Base-by-base conservation (phyloP, 202 grass and related monocot species). In the Setaria viridis region DNA sequence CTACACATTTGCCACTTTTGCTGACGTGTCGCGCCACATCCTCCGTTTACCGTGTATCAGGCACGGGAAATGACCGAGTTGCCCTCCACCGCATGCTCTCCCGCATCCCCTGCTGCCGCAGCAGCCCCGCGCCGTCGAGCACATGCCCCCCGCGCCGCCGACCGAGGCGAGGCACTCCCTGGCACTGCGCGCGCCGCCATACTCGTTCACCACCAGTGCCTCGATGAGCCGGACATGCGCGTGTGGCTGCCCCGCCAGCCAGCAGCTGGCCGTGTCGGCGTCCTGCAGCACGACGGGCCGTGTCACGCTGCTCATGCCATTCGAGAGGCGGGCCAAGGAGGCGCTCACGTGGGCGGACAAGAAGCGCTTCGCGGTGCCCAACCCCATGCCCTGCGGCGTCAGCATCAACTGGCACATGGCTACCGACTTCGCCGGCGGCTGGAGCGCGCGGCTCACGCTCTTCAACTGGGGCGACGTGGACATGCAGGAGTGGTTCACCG, bases 191-290 rank as follows among this genome's bases (percentile, higher is more conserved):
- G 59, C 86, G 2, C 93, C 91, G 19, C 93, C 95, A 42, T 98
- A 98, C 86, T 98, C 93, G 65, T 94, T 98, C 29, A 95, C 79
- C 1, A 98, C 71, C 11, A 98, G 87, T 0, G 93, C 91, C 90
- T 98, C 95, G 66, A 98, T 98, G 74, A 98, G 92, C 79, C 80
- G 55, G 12, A 97, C 94, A 29, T 97, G 94, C 85, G 94, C 92
- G 1, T 97, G 94, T 55, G 90, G 92, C 4, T 97, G 90, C 83
- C 79, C 86, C 3, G 16, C 79, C 0, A 74, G 11, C 55, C 43
- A 45, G 43, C 82, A 20, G n/a, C 34, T 74, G 19, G 7, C 74
- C 4, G 19, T 8, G 8, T 5, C 3, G 75, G 34, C 32, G 62
- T 39, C 30, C 45, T 94, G 95, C 85, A 97, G 85, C 66, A 80